A percentile compares a stretch with the other conserved stretches of the same genome.
These are phyloP conservation scores for Sclerotiophoma versabilis DNA, from an alignment of 2,329 filamentous ascomycete species.

Conservation along the genomic window DNA sequence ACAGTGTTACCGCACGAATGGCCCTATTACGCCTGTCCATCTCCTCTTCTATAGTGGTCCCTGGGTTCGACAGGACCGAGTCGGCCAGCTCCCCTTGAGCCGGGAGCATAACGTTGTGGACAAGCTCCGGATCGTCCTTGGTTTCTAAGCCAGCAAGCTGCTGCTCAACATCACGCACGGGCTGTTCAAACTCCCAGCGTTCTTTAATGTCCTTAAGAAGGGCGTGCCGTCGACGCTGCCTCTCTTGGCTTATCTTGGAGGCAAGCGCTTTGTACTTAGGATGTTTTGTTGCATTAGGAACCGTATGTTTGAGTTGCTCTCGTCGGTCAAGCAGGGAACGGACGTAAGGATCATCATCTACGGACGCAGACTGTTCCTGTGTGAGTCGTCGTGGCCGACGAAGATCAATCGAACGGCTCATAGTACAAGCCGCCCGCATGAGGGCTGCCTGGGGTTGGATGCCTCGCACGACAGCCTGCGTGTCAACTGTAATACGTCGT, in stretches of 20 bases:
- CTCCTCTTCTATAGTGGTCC: not conserved
- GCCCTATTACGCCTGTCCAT: not conserved
- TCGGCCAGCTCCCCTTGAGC: not conserved
- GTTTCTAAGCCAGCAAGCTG: not conserved
- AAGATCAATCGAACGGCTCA: constrained; percentile 25
- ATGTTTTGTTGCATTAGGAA: no score
- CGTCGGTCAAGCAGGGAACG: not conserved
- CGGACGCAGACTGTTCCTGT: constrained; percentile 15
- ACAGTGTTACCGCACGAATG: not conserved
- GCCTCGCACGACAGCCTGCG: constrained; percentile 21
- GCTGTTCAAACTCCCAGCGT: not conserved
- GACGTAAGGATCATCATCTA: not conserved
- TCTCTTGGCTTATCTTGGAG: not conserved
- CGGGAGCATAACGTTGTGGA: not conserved
- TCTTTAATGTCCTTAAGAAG: not conserved
- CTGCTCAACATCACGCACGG: not conserved
- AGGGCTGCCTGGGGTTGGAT: constrained; percentile 19
- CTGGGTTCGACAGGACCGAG: not conserved
- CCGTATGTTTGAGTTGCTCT: not conserved
- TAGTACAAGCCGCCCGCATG: constrained; percentile 27
- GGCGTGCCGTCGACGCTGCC: not conserved
- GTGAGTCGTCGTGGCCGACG: constrained; percentile 21
- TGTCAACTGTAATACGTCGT: constrained; percentile 20
- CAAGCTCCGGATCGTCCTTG: not conserved
- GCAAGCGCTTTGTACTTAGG: no score